Base-by-base conservation (phyloP, 1,284 basidiomycete genomes). In the Microbotryum silenes-acaulis region DNA sequence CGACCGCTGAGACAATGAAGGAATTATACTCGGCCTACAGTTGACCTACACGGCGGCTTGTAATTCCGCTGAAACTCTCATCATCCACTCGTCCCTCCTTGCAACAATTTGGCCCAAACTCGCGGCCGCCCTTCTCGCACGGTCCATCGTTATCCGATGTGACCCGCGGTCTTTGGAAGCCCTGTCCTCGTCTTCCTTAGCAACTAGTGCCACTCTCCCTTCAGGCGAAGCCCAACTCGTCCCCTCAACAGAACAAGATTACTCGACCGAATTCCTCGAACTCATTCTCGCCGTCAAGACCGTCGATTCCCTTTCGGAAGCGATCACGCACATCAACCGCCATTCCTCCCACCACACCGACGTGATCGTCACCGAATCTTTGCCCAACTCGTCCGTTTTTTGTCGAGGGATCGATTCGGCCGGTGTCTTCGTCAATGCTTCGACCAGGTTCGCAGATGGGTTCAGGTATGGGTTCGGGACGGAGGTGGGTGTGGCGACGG, bases 311-410 rank as follows among this genome's bases (percentile, higher is more conserved):
- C 80, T 94, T 48, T 72, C 80, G 25, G 79, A 79, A 18, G 94
- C 94, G 6, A 88, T 97, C 64, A 71, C 80, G 59, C 91, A 91
- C 78, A 96, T 98, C 80, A 97, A 97, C 77, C 75, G 81, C 6
- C 89, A 97, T 74, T 90, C 88, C 0, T 94, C 91, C 2, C 91
- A 96, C 72, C 96, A 99, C 76, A 98, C 96, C 37, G 96, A 98
- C 74, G 78, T 81, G 54, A 97, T 98, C 74, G 81, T 98, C 49
- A 91, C 92, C n/a, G 88, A 94, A 74, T 81, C 83, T 56, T 79
- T 83, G 16, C 63, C 71, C 2, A 78, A 83, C 50, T 89, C 87
- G 45, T 81, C 83, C 23, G 79, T 78, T 27, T 99, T 97, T 78
- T 89, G 87, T 71, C 81, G 86, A 25, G 88, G 88, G 2, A 85